phyloP scores from a whole-genome alignment of 345 rosid species.

The Fremontodendron californicum region DNA sequence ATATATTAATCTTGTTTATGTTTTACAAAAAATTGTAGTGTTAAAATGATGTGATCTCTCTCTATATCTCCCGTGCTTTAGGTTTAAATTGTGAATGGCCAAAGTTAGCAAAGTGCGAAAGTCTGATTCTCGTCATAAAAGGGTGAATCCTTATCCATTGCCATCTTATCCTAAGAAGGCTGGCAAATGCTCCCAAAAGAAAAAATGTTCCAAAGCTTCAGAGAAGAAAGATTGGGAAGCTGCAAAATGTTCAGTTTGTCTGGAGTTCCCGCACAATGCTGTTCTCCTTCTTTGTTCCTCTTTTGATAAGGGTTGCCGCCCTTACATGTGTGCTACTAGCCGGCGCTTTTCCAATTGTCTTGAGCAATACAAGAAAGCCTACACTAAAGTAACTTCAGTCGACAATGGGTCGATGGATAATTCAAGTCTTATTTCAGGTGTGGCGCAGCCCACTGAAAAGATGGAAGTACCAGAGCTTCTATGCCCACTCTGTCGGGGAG shows the following conservation, averaged over 20 bases:
- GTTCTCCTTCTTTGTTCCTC: conserved; percentile 82
- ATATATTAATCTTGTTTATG: conserved; percentile 2
- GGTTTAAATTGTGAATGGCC: conserved; percentile 41
- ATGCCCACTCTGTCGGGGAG: conserved; percentile 86
- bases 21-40: neutral
- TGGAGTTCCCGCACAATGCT: conserved; percentile 85
- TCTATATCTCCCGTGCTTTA: conserved; percentile 9
- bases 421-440: conserved; percentile 23
- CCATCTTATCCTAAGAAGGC: conserved; percentile 38
- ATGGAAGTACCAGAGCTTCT: conserved; percentile 57
- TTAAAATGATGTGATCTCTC: neutral
- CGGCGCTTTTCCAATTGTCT: conserved; percentile 78
- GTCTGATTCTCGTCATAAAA: conserved; percentile 21
- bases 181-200: conserved; percentile 26
- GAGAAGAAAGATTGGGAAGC: conserved; percentile 67
- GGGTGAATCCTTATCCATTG: conserved; percentile 29
- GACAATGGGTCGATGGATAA: conserved; percentile 25
- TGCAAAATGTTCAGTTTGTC: conserved; percentile 64
- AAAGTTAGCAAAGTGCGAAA: conserved; percentile 42
- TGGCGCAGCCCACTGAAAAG: conserved; percentile 25
- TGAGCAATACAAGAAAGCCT: conserved; percentile 77
- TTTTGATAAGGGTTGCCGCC: conserved; percentile 79
- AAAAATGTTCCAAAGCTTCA: conserved; percentile 27
- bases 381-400: conserved; percentile 39
- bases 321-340: conserved; percentile 92